phyloP scores from a whole-genome alignment of 108 stramenopile genomes.

The Aurantiochytrium sp. region DNA sequence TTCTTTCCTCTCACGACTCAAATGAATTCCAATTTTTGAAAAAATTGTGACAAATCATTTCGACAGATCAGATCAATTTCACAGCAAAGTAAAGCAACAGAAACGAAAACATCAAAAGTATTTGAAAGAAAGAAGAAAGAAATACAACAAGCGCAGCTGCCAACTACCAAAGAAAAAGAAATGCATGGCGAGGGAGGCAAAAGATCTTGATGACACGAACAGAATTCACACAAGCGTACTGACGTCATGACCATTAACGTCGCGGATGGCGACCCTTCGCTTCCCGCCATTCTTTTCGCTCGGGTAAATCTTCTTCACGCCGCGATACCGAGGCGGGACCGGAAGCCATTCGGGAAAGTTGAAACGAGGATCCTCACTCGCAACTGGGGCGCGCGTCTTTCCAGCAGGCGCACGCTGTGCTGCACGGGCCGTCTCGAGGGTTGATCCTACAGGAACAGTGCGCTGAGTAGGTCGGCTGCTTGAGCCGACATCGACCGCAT shows the following conservation, averaged over 20 bases:
- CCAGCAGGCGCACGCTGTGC: neutral
- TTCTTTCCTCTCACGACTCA: too few species aligned
- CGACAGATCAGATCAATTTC: too few species aligned
- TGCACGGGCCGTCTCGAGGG: neutral
- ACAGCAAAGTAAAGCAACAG: too few species aligned
- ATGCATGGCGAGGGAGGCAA: too few species aligned
- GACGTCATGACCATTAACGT: neutral
- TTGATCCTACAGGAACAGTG: too few species aligned
- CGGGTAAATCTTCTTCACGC: constrained; percentile 13
- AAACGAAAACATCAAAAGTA: too few species aligned
- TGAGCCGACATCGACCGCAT: neutral
- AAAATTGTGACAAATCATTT: too few species aligned
- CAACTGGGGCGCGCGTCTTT: neutral
- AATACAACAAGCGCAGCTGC: too few species aligned
- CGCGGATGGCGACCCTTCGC: constrained; percentile 15
- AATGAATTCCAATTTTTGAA: too few species aligned
- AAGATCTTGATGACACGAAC: neutral
- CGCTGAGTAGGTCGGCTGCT: neutral
- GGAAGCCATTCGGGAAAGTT: neutral
- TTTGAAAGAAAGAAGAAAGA: too few species aligned
- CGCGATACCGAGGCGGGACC: neutral
- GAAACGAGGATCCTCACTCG: neutral
- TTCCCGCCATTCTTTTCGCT: constrained; percentile 9
- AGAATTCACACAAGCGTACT: neutral
- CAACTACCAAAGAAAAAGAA: too few species aligned